Conservation (phyloP, 768 basidiomycete species). For the Kwoniella bestiolae region DNA sequence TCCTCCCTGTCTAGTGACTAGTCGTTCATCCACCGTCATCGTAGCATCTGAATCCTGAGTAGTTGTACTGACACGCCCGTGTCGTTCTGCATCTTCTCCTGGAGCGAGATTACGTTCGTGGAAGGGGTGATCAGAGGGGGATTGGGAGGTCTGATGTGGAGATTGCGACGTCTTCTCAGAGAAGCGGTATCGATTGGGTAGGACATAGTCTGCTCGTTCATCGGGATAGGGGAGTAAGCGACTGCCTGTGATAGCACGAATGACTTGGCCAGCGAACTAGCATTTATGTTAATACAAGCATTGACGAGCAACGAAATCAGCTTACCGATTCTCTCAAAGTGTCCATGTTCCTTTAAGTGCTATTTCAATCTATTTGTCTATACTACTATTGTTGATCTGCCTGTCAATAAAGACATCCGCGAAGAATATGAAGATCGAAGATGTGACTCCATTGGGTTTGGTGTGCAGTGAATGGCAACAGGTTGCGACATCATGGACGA, state of each 20-base stretch:
- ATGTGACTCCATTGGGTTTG: too few relatives aligned
- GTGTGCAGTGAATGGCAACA: too few relatives aligned
- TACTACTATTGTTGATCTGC: too few relatives aligned
- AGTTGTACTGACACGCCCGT: constrained; percentile 8
- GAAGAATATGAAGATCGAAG: too few relatives aligned
- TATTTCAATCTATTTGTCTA: too few relatives aligned
- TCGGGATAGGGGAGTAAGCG: constrained; percentile 34
- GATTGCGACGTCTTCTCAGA: constrained; percentile 14
- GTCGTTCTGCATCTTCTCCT: constrained; percentile 2
- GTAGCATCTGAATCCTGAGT: constrained; percentile 22
- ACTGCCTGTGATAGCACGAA: constrained; percentile 24
- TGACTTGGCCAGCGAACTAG: constrained; percentile 39
- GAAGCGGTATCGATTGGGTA: constrained; percentile 36
- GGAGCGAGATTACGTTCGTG: constrained; percentile 18
- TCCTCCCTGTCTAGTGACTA: constrained; percentile 16
- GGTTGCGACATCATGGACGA: too few relatives aligned
- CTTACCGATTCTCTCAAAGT: constrained; percentile 38
- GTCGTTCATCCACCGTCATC: constrained; percentile 14
- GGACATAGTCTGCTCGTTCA: constrained; percentile 32
- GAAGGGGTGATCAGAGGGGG: constrained; percentile 17
- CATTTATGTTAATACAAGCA: background rate
- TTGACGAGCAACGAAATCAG: background rate
- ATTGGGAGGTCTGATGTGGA: background rate
- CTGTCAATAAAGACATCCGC: too few relatives aligned
- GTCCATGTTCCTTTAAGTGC: too few relatives aligned